Evolutionary conservation across 345 rosid genomes (phyloP), one percentile per base, ranked within the genome.

Genomic region (Euclidium syriacum): DNA sequence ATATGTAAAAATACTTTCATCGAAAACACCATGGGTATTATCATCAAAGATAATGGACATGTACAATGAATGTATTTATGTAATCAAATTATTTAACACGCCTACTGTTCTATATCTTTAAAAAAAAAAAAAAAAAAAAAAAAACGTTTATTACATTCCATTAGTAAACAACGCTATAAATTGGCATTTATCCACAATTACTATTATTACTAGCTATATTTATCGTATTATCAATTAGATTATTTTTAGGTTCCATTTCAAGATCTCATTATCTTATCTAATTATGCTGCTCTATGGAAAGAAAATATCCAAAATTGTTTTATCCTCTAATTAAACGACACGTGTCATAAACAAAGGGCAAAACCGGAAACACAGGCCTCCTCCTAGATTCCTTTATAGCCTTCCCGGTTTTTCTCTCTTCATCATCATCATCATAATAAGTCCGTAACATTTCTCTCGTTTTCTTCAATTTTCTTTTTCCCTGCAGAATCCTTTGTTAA

Each of bases 371-470:
- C 4, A 7, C 7, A 15, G 0, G 20, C 0, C 32, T 0, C 8
- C 3, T 39, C 2, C 25, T 33, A 60, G 73, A 69, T 51, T 69
- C 56, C 62, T 44, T 61, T 61, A 52, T 52, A 69, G 47, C 34
- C 49, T 59, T 68, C 67, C 73, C 67, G 65, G 66, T 68, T 52
- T 41, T 57, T 59, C 61, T 20, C 56, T 43, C 33, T 42, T 43
- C 19, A 32, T 5, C 18, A 25, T 49, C 65, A 36, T 43, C 19
- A 32, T 5, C 18, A 25, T 49, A 58, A 36, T 12, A 5, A 23
- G 24, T 35, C 63, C 26, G 16, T 22, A 58, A 41, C 47, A 20
- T 69, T 43, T 60, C 48, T 52, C 30, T 27, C 8, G 18, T 19
- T 15, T 40, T 32, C 52, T 20, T 7, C 18, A 10, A 2, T 25